These are phyloP conservation scores for Tremellales sp. DNA, from an alignment of 1,284 basidiomycete genomes.

Conservation along the genomic window DNA sequence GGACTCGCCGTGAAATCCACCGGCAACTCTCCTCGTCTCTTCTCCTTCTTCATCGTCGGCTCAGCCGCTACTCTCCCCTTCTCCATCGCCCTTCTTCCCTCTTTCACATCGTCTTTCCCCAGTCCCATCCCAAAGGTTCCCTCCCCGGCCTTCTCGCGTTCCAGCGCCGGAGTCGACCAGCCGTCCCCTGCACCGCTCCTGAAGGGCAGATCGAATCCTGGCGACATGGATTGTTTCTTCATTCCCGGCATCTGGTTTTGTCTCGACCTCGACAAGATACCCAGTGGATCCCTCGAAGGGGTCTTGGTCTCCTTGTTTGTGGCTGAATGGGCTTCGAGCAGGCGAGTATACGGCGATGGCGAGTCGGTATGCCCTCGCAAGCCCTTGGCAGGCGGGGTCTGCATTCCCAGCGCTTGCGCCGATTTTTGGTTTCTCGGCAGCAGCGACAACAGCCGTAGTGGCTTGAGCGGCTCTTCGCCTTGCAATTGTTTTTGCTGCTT, in stretches of 20 bases:
- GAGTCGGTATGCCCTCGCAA: background rate
- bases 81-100: background rate
- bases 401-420: background rate
- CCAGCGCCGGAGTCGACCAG: background rate
- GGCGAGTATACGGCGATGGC: conserved; percentile 1
- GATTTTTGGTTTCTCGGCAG: conserved; percentile 3
- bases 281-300: background rate
- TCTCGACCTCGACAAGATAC: too few species aligned
- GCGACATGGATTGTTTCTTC: too few species aligned
- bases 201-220: background rate
- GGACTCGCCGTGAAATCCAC: too few species aligned
- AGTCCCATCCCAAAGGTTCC: background rate
- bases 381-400: background rate
- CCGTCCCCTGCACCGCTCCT: background rate
- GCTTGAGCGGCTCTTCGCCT: too few species aligned
- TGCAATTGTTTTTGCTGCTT: too few species aligned
- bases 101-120: background rate
- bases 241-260: too few species aligned
- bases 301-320: background rate
- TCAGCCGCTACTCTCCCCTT: background rate
- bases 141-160: background rate
- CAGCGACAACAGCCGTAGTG: conserved; percentile 3
- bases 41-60: background rate
- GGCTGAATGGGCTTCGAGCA: background rate
- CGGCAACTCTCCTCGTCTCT: background rate